Conservation (phyloP, 768 basidiomycete species). For the Hebeloma cylindrosporum region DNA sequence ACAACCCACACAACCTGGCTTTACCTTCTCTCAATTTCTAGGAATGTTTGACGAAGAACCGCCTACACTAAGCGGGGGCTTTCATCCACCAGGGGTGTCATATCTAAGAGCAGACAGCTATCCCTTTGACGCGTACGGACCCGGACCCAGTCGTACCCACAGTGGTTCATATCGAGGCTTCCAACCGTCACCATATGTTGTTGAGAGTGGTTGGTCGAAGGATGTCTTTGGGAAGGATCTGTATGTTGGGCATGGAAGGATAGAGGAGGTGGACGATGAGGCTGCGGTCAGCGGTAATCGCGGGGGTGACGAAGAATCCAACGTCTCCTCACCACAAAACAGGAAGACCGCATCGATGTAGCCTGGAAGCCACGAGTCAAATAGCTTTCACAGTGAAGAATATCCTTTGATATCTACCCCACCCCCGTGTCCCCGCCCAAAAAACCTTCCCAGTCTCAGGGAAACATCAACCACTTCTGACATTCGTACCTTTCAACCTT, state of each 20-base stretch:
- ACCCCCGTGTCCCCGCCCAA: conserved; percentile 26
- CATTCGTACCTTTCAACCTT: conserved; percentile 10
- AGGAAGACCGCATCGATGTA: conserved; percentile 9
- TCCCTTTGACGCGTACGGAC: conserved; percentile 11
- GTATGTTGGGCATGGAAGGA: conserved; percentile 27
- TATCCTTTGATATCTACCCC: conserved; percentile 24
- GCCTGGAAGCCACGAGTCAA: conserved; percentile 11
- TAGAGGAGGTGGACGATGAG: conserved; percentile 32
- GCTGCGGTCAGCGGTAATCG: conserved; percentile 11
- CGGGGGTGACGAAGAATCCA: conserved; percentile 14
- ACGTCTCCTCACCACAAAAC: conserved; percentile 17
- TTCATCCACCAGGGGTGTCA: conserved; percentile 14
- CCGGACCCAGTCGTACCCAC: conserved; percentile 21
- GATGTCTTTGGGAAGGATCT: conserved; percentile 23
- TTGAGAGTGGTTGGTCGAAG: conserved; percentile 28
- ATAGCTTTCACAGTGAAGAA: conserved; percentile 10
- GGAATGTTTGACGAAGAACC: conserved; percentile 20
- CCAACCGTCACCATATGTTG: conserved; percentile 14
- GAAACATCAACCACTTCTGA: conserved; percentile 21
- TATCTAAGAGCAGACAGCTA: conserved; percentile 16
- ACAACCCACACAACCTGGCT: conserved; percentile 10
- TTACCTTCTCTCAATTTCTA: conserved; percentile 24
- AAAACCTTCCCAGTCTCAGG: conserved; percentile 24
- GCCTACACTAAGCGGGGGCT: conserved; percentile 14
- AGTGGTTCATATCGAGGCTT: conserved; percentile 13